Evolutionary conservation across 768 basidiomycete genomes (phyloP).

Genomic region (Psilocybe tampanensis): DNA sequence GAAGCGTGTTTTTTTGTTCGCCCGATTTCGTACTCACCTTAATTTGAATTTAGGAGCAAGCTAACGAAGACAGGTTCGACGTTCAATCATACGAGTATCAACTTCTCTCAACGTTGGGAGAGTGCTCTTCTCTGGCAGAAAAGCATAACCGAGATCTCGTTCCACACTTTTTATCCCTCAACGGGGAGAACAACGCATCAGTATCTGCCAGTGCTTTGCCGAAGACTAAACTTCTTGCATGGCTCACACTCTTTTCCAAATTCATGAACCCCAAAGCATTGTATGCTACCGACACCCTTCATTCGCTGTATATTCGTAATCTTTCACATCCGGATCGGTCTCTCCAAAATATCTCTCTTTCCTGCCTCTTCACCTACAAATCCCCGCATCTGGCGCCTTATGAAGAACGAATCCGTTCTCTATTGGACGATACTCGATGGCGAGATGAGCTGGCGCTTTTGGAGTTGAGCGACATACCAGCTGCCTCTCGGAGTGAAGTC

Average conservation of each 20-base stretch:
- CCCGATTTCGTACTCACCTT: not conserved
- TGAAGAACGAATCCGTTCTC: constrained; percentile 63
- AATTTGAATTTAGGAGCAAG: constrained; percentile 29
- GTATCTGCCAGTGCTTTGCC: constrained; percentile 38
- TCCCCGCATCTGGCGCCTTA: constrained; percentile 53
- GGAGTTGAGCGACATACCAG: constrained; percentile 56
- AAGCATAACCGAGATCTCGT: constrained; percentile 87
- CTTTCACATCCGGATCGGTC: constrained; percentile 84
- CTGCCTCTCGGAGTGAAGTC: constrained; percentile 60
- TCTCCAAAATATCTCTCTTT: constrained; percentile 74
- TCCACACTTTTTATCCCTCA: constrained; percentile 73
- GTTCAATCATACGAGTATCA: constrained; percentile 77
- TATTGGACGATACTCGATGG: constrained; percentile 88
- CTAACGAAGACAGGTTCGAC: constrained; percentile 64
- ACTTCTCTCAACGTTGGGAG: constrained; percentile 69
- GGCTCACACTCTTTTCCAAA: constrained; percentile 87
- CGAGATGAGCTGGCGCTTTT: constrained; percentile 84
- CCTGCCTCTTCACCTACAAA: constrained; percentile 85
- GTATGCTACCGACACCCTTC: constrained; percentile 65
- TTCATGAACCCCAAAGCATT: constrained; percentile 93
- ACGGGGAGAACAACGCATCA: constrained; percentile 29
- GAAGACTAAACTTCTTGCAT: constrained; percentile 66
- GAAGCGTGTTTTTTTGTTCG: not conserved
- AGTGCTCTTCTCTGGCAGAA: constrained; percentile 73
- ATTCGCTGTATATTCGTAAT: constrained; percentile 66